Conservation (phyloP, 2,329 filamentous ascomycete genomes). For the Clonostachys chloroleuca region DNA sequence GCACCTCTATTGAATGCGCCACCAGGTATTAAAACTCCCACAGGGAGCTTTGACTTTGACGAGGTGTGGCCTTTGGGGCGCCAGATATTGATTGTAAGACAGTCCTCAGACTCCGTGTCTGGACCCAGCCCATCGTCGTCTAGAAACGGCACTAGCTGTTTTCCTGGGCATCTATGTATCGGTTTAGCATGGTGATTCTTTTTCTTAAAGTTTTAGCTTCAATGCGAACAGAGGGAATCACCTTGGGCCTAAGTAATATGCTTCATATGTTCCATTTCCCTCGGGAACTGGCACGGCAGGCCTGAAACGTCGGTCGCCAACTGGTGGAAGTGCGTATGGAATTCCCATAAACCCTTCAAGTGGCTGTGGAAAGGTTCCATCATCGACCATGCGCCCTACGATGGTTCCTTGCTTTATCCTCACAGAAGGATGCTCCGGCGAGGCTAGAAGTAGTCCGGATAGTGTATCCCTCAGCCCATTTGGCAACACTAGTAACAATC, state of each 20-base stretch:
- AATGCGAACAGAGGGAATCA: neutral
- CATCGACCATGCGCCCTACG: slow-evolving; percentile 19
- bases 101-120: slow-evolving; percentile 20
- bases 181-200: slow-evolving; percentile 2
- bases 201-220: neutral
- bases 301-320: slow-evolving; percentile 33
- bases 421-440: slow-evolving; percentile 5
- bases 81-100: slow-evolving; percentile 16
- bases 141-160: slow-evolving; percentile 20
- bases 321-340: slow-evolving; percentile 39
- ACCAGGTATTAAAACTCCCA: slow-evolving; percentile 17
- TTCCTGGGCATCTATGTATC: slow-evolving; percentile 16
- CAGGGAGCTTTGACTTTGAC: slow-evolving; percentile 13
- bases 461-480: too few species aligned
- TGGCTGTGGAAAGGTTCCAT: slow-evolving; percentile 18
- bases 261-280: slow-evolving; percentile 5
- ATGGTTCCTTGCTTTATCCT: slow-evolving; percentile 21
- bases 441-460: too few species aligned
- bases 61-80: slow-evolving; percentile 7
- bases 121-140: slow-evolving; percentile 19
- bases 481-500: too few species aligned
- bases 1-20: slow-evolving; percentile 23
- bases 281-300: slow-evolving; percentile 20
- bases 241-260: slow-evolving; percentile 14
- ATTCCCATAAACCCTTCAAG: slow-evolving; percentile 39